Base-by-base conservation (phyloP, 148 eudicot species). In the Bassia scoparia region DNA sequence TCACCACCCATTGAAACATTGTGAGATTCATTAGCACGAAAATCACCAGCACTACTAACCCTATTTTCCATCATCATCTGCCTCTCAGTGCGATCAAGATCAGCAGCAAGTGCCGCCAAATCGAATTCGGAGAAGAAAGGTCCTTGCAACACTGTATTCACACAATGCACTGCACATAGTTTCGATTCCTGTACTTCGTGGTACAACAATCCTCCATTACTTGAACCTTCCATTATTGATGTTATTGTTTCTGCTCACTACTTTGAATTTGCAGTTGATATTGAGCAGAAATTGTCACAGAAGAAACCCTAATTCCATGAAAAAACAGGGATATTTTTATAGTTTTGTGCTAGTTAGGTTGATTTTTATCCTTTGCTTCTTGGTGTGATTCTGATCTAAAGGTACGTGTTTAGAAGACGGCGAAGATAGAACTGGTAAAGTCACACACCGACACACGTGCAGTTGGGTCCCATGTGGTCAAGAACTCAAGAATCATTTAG, bases 131-230 rank as follows among this genome's bases (percentile, higher is more conserved):
- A 89, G 76, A 94, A 94, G 78, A 91, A 91, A 23, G 98, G 98
- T 0, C 98, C 98, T 76, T 94, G 98, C 38, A 94, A 67, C 10
- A 89, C 98, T 15, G 97, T 89, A 87, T 94, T 94, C 27, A 94
- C 98, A 71, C 97, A 94, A 81, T 94, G 98, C 60, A 94, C 98
- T 0, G 97, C 98, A 55, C 98, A 94, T 0, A 94, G 89, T 83
- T 94, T 94, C 60, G 91, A 83, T 78, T 94, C 98, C 79, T 94
- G 98, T 20, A 91, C 97, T 86, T 94, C 98, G 75, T 94, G 98
- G 84, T 94, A 94, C 76, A 94, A 70, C 91, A 94, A 82, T 46
- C 97, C 98, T 0, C 97, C 98, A 76, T 94, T 91, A 81, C 84
- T 91, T n/a, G 86, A 74, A 24, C 84, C 92, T 75, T 87, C 94